Evolutionary conservation across 73 alveolate genomes (phyloP).

Genomic region (Paramecium tetraurelia): DNA sequence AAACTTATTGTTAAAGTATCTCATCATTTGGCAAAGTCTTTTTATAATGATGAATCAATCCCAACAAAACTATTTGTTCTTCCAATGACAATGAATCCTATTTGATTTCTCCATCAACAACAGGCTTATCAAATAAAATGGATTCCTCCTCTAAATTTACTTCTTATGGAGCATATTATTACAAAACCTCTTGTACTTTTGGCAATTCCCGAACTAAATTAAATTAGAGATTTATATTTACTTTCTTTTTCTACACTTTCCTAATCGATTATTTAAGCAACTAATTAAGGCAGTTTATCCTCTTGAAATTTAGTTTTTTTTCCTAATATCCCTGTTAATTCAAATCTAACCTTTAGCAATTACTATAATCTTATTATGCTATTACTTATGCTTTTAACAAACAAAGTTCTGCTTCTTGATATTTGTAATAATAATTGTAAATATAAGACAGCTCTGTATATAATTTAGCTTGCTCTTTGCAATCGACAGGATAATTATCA

Average conservation of each 20-base stretch:
- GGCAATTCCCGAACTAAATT: constrained; percentile 67
- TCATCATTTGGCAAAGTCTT: constrained; percentile 92
- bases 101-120: constrained; percentile 81
- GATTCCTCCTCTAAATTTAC: constrained; percentile 85
- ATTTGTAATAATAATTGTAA: constrained; percentile 67
- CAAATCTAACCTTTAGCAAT: constrained; percentile 77
- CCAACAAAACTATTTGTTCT: constrained; percentile 87
- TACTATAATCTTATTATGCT: background rate
- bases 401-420: constrained; percentile 75
- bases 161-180: constrained; percentile 52
- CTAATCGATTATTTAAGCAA: constrained; percentile 76
- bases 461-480: background rate
- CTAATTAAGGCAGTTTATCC: constrained; percentile 86
- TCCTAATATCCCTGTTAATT: constrained; percentile 95
- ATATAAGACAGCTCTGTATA: background rate
- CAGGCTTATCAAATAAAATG: constrained; percentile 85
- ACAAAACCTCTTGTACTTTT: background rate
- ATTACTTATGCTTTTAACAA: constrained; percentile 75
- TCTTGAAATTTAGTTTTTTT: constrained; percentile 92
- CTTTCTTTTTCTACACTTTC: constrained; percentile 57
- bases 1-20: background rate
- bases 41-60: constrained; percentile 78
- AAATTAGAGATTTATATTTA: background rate
- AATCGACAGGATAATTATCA: background rate
- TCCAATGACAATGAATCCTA: constrained; percentile 71